These are phyloP conservation scores for Diplocarpon mali DNA, from an alignment of 2,329 filamentous ascomycete genomes.

Conservation along the genomic window DNA sequence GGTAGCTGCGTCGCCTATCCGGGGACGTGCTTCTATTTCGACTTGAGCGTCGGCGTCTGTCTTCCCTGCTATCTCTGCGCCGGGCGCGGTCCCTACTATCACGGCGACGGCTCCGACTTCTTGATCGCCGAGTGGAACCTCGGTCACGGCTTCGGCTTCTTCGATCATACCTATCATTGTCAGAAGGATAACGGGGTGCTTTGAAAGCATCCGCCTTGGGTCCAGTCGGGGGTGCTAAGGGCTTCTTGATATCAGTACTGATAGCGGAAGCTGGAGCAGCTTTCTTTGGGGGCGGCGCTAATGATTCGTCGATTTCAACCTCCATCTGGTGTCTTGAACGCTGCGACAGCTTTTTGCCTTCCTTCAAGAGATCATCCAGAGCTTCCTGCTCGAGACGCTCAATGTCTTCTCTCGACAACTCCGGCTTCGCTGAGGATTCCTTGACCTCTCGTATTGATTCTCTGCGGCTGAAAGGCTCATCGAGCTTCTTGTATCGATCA, in stretches of 20 bases:
- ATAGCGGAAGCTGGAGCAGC: constrained; percentile 26
- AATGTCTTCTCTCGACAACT: constrained; percentile 26
- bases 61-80: constrained; percentile 22
- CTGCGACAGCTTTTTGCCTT: constrained; percentile 24
- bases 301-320: constrained; percentile 25
- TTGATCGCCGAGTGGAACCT: constrained; percentile 17
- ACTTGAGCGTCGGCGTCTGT: constrained; percentile 19
- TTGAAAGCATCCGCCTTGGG: constrained; percentile 18
- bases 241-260: constrained; percentile 24
- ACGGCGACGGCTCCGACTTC: constrained; percentile 15
- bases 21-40: constrained; percentile 17
- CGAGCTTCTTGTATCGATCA: constrained; percentile 20
- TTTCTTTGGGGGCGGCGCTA: constrained; percentile 28
- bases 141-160: constrained; percentile 23
- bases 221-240: constrained; percentile 10
- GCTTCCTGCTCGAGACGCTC: constrained; percentile 27
- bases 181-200: constrained; percentile 7
- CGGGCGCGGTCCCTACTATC: constrained; percentile 18
- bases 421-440: constrained; percentile 8
- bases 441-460: constrained; percentile 10
- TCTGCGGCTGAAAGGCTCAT: constrained; percentile 14
- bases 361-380: constrained; percentile 26
- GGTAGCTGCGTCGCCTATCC: constrained; percentile 20
- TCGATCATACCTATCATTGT: constrained; percentile 12
- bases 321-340: constrained; percentile 26